These are phyloP conservation scores for Austroboletus novae-zelandiae DNA, from an alignment of 1,284 basidiomycete genomes.

Conservation along the genomic window DNA sequence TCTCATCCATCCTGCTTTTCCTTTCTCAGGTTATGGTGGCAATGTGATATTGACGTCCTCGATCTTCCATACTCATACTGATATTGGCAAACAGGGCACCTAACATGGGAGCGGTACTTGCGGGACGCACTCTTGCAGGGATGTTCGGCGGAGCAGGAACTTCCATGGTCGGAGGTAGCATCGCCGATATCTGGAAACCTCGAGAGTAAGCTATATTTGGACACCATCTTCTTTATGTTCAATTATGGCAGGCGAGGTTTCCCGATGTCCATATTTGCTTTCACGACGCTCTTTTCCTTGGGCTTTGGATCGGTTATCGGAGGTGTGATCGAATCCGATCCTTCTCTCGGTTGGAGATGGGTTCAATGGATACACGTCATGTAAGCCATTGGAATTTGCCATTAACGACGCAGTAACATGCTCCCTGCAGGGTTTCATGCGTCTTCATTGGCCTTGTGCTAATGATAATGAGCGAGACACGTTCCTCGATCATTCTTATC, in stretches of 20 bases:
- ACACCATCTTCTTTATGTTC: not conserved
- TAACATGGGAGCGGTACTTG: constrained; percentile 23
- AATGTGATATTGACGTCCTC: constrained; percentile 32
- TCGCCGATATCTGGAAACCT: constrained; percentile 45
- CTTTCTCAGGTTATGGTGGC: constrained; percentile 40
- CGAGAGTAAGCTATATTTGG: constrained; percentile 17
- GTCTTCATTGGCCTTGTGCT: constrained; percentile 43
- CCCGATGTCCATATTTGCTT: constrained; percentile 55
- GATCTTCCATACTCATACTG: not conserved
- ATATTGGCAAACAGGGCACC: constrained; percentile 20
- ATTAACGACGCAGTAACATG: not conserved
- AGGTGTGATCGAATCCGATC: constrained; percentile 54
- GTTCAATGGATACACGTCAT: constrained; percentile 55
- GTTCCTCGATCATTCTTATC: constrained; percentile 60
- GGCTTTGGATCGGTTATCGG: constrained; percentile 55
- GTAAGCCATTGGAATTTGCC: not conserved
- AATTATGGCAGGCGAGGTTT: constrained; percentile 43
- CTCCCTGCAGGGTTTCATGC: constrained; percentile 40
- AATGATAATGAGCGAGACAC: constrained; percentile 59
- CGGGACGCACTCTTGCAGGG: constrained; percentile 23
- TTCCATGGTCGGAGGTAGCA: constrained; percentile 59
- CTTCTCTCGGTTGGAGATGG: constrained; percentile 59
- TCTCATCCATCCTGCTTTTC: constrained; percentile 37
- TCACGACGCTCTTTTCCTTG: constrained; percentile 44
- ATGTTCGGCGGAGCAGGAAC: constrained; percentile 47